Evolutionary conservation across 1,139 yeast species (phyloP).

Genomic region (Yamadazyma atlantica): DNA sequence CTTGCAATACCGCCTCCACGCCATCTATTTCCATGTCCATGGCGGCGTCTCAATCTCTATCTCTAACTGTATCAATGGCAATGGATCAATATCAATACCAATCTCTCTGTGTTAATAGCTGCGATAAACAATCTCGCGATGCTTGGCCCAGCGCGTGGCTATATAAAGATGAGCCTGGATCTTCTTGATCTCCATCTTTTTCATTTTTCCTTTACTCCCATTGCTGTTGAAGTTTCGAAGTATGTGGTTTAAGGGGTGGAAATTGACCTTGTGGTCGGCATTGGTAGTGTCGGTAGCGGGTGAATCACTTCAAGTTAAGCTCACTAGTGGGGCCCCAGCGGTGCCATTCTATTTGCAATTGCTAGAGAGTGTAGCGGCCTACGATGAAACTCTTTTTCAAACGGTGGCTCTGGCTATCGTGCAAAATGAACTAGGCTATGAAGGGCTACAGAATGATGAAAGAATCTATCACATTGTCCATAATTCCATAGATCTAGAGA

Average conservation of each 20-base stretch:
- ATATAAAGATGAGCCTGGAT: too few species aligned
- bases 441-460: constrained; percentile 28
- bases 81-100: too few species aligned
- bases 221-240: too few species aligned
- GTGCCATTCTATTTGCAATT: constrained; percentile 39
- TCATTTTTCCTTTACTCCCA: too few species aligned
- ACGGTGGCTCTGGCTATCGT: constrained; percentile 41
- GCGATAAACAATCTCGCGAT: too few species aligned
- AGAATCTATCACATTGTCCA: constrained; percentile 38
- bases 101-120: too few species aligned
- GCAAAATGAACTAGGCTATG: constrained; percentile 20
- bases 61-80: too few species aligned
- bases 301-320: neutral
- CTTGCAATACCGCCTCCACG: neutral
- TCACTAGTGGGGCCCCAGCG: neutral
- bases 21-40: neutral
- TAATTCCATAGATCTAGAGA: constrained; percentile 23
- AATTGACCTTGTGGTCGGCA: neutral
- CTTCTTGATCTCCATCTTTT: too few species aligned
- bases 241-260: neutral
- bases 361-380: constrained; percentile 55
- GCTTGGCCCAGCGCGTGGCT: too few species aligned
- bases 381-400: constrained; percentile 49
- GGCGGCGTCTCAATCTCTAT: neutral
- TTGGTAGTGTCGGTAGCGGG: neutral